Evolutionary conservation across 2,329 filamentous ascomycete species (phyloP).

Genomic region (Phoma sp.): DNA sequence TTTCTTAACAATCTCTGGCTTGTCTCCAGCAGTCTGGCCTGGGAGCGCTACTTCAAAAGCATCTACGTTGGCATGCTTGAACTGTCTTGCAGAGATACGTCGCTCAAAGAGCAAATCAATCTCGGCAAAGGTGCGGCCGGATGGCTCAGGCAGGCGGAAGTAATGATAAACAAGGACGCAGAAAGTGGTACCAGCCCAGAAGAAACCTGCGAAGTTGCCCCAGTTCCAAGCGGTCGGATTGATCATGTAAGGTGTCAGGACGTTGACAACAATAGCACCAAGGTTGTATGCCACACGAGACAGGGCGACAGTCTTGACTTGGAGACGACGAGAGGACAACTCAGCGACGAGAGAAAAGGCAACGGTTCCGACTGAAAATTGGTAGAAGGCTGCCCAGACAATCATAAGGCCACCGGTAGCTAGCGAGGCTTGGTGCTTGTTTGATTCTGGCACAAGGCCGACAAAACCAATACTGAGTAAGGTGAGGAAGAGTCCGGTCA

Average conservation of each 20-base stretch:
- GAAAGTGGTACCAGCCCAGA: conserved; percentile 73
- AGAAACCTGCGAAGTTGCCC: conserved; percentile 76
- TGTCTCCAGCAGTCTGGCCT: neutral
- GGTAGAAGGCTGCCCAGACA: conserved; percentile 69
- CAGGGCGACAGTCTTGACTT: conserved; percentile 86
- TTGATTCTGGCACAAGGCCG: conserved; percentile 26
- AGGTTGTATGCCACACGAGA: conserved; percentile 71
- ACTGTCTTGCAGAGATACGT: too few relatives aligned
- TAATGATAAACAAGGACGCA: too few relatives aligned
- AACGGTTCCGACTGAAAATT: conserved; percentile 83
- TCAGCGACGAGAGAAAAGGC: conserved; percentile 86
- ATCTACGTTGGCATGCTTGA: too few relatives aligned
- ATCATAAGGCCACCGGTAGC: conserved; percentile 31
- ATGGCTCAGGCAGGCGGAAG: too few relatives aligned
- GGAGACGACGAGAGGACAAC: conserved; percentile 77
- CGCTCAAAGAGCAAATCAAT: too few relatives aligned
- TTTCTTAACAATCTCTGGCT: neutral
- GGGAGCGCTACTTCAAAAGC: too few relatives aligned
- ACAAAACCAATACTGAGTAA: neutral
- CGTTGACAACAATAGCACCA: conserved; percentile 69
- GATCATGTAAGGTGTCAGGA: conserved; percentile 68
- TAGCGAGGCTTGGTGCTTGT: conserved; percentile 69
- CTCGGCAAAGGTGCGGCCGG: too few relatives aligned
- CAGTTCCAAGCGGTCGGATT: conserved; percentile 72
- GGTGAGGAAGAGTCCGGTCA: conserved; percentile 42